phyloP scores from a whole-genome alignment of 106 monocot species.

The Ottelia alismoides region DNA sequence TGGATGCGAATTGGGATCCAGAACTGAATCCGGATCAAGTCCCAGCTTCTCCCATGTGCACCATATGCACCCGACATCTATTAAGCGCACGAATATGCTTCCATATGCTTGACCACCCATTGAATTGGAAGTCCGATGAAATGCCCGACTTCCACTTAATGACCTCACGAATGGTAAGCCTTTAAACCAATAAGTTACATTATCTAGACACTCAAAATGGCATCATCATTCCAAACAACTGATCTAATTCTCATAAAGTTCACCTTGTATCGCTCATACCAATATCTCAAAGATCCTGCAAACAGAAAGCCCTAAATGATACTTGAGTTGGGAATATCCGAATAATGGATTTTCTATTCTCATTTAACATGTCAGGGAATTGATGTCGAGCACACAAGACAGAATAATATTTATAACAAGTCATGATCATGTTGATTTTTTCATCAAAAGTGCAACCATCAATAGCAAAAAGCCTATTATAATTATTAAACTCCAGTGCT shows the following conservation, averaged over 20 bases:
- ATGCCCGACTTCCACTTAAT: conserved; percentile 83
- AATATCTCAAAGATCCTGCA: conserved; percentile 72
- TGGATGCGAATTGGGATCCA: too few relatives aligned
- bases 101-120: conserved; percentile 43
- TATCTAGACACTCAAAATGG: conserved; percentile 55
- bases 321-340: neutral
- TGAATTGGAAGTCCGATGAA: conserved; percentile 47
- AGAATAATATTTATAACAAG: too few relatives aligned
- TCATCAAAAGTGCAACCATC: too few relatives aligned
- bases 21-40: too few relatives aligned
- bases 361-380: neutral
- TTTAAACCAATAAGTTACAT: conserved; percentile 77
- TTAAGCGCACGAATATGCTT: too few relatives aligned
- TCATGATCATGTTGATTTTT: too few relatives aligned
- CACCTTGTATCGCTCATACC: conserved; percentile 75
- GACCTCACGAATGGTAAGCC: conserved; percentile 68
- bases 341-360: neutral
- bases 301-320: neutral
- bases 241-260: conserved; percentile 33
- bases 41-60: too few relatives aligned
- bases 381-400: too few relatives aligned
- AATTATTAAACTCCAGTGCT: too few relatives aligned
- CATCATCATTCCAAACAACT: conserved; percentile 87
- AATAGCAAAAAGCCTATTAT: too few relatives aligned
- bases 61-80: too few relatives aligned